Evolutionary conservation across 768 basidiomycete species (phyloP).

Genomic region (Xerocomellus amylosporus): DNA sequence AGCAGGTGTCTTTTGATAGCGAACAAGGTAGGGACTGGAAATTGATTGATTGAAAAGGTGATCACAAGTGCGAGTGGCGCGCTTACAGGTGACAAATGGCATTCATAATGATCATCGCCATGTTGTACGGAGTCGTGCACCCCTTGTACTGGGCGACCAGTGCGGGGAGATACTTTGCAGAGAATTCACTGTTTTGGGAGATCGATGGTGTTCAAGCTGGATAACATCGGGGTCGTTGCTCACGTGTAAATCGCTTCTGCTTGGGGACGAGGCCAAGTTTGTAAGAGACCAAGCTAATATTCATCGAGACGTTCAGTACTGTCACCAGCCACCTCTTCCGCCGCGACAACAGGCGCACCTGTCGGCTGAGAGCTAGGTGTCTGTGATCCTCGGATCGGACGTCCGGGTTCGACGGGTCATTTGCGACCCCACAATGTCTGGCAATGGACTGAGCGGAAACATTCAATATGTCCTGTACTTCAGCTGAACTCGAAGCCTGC

Average conservation of each 20-base stretch:
- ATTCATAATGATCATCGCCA: constrained; percentile 34
- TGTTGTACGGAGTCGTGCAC: constrained; percentile 22
- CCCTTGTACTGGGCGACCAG: constrained; percentile 32
- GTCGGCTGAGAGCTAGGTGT: constrained; percentile 2
- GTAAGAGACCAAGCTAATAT: constrained; percentile 30
- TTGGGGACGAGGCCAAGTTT: constrained; percentile 16
- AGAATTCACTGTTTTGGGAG: constrained; percentile 21
- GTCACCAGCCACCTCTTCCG: not conserved
- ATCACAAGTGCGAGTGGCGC: not conserved
- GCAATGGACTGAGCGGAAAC: constrained; percentile 15
- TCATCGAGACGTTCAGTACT: not conserved
- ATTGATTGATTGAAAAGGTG: not conserved
- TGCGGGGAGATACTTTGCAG: constrained; percentile 39
- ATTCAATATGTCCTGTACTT: constrained; percentile 4
- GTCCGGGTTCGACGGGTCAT: constrained; percentile 7
- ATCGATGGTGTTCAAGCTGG: not conserved
- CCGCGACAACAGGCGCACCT: not conserved
- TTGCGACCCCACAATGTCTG: constrained; percentile 8
- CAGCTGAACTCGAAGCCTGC: not conserved
- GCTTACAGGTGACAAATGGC: constrained; percentile 15
- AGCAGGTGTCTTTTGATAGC: constrained; percentile 33
- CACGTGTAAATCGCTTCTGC: constrained; percentile 3
- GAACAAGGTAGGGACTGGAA: constrained; percentile 41
- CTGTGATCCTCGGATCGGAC: constrained; percentile 7
- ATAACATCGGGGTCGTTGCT: constrained; percentile 17